Conservation (phyloP, 371 early-diverging fungal species). For the Vairimorpha necatrix region DNA sequence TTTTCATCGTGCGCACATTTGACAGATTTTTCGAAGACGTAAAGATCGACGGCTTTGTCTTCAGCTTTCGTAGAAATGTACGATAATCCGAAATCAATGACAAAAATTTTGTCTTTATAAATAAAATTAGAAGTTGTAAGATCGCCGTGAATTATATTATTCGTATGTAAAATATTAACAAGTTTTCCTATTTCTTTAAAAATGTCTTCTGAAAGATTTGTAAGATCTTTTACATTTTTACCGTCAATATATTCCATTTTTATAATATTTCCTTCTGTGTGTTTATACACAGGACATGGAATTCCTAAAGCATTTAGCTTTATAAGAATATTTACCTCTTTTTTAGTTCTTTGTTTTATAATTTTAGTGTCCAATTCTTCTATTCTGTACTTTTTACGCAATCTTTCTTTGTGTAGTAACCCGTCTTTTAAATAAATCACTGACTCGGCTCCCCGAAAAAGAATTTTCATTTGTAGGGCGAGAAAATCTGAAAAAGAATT, state of each 20-base stretch:
- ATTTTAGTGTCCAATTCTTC: constrained; percentile 56
- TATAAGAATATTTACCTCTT: constrained; percentile 54
- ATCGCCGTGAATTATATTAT: constrained; percentile 88
- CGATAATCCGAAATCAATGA: constrained; percentile 95
- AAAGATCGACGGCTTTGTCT: constrained; percentile 96
- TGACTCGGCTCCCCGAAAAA: constrained; percentile 63
- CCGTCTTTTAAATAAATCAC: constrained; percentile 37
- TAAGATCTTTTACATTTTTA: constrained; percentile 30
- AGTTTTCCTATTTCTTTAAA: constrained; percentile 36
- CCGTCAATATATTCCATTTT: constrained; percentile 58
- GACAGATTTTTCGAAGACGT: constrained; percentile 89
- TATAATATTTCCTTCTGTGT: constrained; percentile 38
- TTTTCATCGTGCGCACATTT: constrained; percentile 74
- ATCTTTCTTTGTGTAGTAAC: constrained; percentile 55
- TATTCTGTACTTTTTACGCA: constrained; percentile 58
- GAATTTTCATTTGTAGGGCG: constrained; percentile 37
- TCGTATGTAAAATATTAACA: constrained; percentile 74
- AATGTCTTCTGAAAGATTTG: constrained; percentile 1
- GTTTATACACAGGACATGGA: constrained; percentile 24
- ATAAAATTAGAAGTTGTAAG: constrained; percentile 91
- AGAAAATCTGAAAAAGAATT: background rate
- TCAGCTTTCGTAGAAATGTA: constrained; percentile 75
- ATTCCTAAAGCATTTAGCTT: constrained; percentile 39
- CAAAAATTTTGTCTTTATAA: constrained; percentile 66
- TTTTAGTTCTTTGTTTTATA: constrained; percentile 48